Conservation (phyloP, 2,329 filamentous ascomycete species). For the Penicillium sp. region DNA sequence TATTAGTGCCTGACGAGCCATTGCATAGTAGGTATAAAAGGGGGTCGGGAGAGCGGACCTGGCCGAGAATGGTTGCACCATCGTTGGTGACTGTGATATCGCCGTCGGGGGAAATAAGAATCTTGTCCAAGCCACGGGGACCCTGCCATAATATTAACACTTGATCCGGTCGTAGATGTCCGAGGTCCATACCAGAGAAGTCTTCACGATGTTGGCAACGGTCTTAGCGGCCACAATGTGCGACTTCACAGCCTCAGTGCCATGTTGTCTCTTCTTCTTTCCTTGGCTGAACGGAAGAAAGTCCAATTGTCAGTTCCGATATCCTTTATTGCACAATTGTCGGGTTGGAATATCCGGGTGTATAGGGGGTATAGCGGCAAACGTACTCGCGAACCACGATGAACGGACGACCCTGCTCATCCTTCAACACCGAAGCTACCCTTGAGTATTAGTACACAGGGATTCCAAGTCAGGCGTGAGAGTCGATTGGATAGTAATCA, state of each 20-base stretch:
- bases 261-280: slow-evolving; percentile 95
- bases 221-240: slow-evolving; percentile 97
- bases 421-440: slow-evolving; percentile 78
- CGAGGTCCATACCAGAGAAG: slow-evolving; percentile 67
- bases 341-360: background rate
- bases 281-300: slow-evolving; percentile 67
- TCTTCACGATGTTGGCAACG: slow-evolving; percentile 96
- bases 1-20: slow-evolving; percentile 15
- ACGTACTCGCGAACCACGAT: slow-evolving; percentile 96
- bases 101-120: slow-evolving; percentile 95
- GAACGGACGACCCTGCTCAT: slow-evolving; percentile 95
- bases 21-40: slow-evolving; percentile 2
- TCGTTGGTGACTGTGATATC: slow-evolving; percentile 99
- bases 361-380: slow-evolving; percentile 14
- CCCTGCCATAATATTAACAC: slow-evolving; percentile 52
- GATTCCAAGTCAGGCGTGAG: slow-evolving; percentile 16
- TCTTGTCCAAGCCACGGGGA: slow-evolving; percentile 96
- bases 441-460: slow-evolving; percentile 20
- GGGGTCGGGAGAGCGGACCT: slow-evolving; percentile 43
- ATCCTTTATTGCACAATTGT: background rate
- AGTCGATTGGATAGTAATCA: slow-evolving; percentile 18
- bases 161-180: background rate
- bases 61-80: slow-evolving; percentile 92
- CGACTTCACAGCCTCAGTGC: slow-evolving; percentile 95
- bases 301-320: slow-evolving; percentile 25